Evolutionary conservation across 306 rosid genomes (phyloP).

Genomic region (Trifolium fragiferum): DNA sequence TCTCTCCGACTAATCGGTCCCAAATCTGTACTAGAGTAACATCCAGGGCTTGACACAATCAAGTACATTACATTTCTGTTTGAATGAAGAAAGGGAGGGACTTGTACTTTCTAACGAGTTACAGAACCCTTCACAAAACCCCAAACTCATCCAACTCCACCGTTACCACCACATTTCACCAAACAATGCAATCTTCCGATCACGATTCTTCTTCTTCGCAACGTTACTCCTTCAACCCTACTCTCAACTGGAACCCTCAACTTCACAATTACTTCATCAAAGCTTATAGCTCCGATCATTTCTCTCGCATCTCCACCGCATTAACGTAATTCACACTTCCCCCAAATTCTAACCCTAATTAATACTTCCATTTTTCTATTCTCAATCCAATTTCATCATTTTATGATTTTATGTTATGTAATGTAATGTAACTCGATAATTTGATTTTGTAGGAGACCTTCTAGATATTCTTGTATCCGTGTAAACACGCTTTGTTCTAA

Average conservation of each 20-base stretch:
- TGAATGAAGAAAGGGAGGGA: conserved; percentile 87
- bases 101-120: conserved; percentile 24
- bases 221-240: conserved; percentile 67
- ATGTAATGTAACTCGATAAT: neutral
- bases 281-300: conserved; percentile 74
- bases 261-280: conserved; percentile 67
- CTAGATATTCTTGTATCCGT: conserved; percentile 90
- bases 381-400: neutral
- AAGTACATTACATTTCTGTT: conserved; percentile 20
- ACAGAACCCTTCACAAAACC: conserved; percentile 42
- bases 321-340: conserved; percentile 52
- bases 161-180: conserved; percentile 5
- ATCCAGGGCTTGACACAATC: no score
- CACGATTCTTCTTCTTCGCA: conserved; percentile 44
- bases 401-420: neutral
- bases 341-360: neutral
- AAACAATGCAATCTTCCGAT: conserved; percentile 51
- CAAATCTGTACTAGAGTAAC: no score
- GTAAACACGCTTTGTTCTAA: conserved; percentile 76
- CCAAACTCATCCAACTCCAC: conserved; percentile 14
- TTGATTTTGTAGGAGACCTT: conserved; percentile 62
- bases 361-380: neutral
- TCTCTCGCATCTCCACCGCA: conserved; percentile 81
- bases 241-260: conserved; percentile 70
- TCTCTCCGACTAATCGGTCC: no score